Evolutionary conservation across 768 basidiomycete species (phyloP).

Genomic region (Pulveroboletus sp.): DNA sequence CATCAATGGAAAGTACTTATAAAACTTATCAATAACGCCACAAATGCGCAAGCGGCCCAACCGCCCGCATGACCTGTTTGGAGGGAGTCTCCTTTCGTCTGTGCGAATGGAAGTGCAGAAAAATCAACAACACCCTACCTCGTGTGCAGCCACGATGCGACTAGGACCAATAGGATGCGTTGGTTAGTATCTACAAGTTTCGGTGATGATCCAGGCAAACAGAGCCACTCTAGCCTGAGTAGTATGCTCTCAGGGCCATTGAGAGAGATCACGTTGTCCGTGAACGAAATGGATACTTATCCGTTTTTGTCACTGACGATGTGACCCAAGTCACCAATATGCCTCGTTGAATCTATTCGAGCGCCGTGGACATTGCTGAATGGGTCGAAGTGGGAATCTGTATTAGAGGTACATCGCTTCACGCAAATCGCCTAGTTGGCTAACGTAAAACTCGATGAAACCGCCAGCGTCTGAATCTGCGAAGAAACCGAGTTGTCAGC

Average conservation of each 20-base stretch:
- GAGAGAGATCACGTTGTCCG: constrained; percentile 59
- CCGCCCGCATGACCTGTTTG: constrained; percentile 78
- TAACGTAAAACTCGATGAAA: not conserved
- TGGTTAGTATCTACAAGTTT: constrained; percentile 1
- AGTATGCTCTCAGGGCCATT: constrained; percentile 65
- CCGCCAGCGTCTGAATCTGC: constrained; percentile 28
- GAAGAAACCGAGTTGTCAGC: constrained; percentile 24
- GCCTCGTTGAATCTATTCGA: constrained; percentile 49
- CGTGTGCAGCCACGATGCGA: constrained; percentile 73
- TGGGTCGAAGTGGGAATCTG: constrained; percentile 79
- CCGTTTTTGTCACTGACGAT: constrained; percentile 61
- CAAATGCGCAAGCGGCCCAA: constrained; percentile 74
- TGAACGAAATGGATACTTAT: constrained; percentile 53
- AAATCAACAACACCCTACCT: constrained; percentile 34
- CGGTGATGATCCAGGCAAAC: constrained; percentile 15
- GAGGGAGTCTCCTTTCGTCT: constrained; percentile 67
- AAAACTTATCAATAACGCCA: constrained; percentile 64
- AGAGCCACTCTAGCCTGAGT: too few relatives aligned
- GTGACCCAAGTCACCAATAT: constrained; percentile 78
- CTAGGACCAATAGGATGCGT: constrained; percentile 29
- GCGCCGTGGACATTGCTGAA: constrained; percentile 62
- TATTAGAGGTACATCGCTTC: constrained; percentile 63
- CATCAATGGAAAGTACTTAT: not conserved
- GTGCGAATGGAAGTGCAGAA: constrained; percentile 6
- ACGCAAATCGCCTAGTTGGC: constrained; percentile 55